Evolutionary conservation across 345 rosid species (phyloP), one percentile per base, ranked within the genome.

Genomic region (Cardamine resedifolia): DNA sequence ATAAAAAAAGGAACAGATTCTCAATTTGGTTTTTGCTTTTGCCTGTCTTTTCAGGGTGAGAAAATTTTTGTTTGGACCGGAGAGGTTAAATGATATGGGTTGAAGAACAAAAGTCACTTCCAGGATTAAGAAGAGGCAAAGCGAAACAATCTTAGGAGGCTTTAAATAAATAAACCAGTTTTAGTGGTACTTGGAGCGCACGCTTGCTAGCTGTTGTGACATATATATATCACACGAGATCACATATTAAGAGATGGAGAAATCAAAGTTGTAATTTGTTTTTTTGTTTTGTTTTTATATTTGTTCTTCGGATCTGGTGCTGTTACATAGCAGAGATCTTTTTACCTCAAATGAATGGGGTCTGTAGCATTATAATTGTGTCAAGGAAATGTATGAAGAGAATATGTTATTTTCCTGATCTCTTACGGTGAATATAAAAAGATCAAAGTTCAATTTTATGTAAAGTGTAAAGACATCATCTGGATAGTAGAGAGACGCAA

Each of bases 161-260:
- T 47, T 48, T 7, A 20, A 39, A 38, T 48, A 39, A 43, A 49
- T 58, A 65, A 47, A 48, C 72, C 72, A 36, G 62, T 38, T 38
- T 28, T 21, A 20, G 48, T 50, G 67, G 61, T 74, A 49, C 68
- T 66, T 28, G 53, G 43, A 66, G 78, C 45, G 10, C 52, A 15
- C 47, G 15, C 66, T 65, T 55, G 71, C 48, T 49, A 58, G 68
- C 36, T 68, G 64, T 60, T 60, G 73, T 51, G 30, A 51, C 73
- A 31, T 53, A 72, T 61, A 55, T 39, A 53, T 72, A 68, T 75
- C 50, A 61, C 79, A 68, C 58, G 79, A 68, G 24, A 44, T 18
- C 51, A 41, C 71, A 68, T 47, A 66, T 66, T n/a, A 51, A 67
- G 30, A 20, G 62, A 33, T 21, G 3, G 60, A 27, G 45, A 26